Conservation (phyloP, 2,329 filamentous ascomycete genomes). For the Apiospora aurea region DNA sequence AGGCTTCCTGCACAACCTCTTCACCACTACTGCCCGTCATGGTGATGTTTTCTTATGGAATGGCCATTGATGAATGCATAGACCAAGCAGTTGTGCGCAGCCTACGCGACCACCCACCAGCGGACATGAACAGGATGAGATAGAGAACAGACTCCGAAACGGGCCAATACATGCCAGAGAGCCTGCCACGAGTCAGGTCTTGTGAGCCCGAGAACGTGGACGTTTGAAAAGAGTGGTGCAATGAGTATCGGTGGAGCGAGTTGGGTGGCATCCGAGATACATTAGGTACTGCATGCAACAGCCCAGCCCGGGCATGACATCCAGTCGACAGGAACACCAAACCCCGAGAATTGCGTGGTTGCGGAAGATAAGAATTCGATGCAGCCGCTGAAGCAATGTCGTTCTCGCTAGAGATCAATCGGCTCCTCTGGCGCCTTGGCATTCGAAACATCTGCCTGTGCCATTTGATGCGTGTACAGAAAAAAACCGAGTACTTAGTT, state of each 20-base stretch:
- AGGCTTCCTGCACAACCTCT: neutral
- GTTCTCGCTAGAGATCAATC: slow-evolving; percentile 1
- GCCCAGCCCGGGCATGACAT: neutral
- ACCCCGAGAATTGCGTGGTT: neutral
- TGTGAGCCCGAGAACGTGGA: slow-evolving; percentile 9
- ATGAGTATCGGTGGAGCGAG: neutral
- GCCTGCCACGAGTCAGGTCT: slow-evolving; percentile 17
- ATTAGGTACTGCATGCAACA: neutral
- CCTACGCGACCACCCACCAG: neutral
- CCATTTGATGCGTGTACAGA: neutral
- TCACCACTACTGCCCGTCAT: neutral
- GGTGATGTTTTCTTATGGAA: neutral
- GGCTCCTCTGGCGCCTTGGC: slow-evolving; percentile 11
- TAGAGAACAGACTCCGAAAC: neutral
- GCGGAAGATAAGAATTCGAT: slow-evolving; percentile 17
- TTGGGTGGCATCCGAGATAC: neutral
- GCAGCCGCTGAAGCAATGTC: slow-evolving; percentile 6
- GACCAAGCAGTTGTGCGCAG: neutral
- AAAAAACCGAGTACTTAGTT: neutral
- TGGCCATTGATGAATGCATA: neutral
- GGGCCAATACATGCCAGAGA: neutral
- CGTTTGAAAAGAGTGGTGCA: neutral
- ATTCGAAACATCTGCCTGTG: neutral
- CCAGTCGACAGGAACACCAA: neutral
- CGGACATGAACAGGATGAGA: neutral